These are phyloP conservation scores for Phlebiopsis gigantea DNA, from an alignment of 768 basidiomycete genomes.

Conservation along the genomic window DNA sequence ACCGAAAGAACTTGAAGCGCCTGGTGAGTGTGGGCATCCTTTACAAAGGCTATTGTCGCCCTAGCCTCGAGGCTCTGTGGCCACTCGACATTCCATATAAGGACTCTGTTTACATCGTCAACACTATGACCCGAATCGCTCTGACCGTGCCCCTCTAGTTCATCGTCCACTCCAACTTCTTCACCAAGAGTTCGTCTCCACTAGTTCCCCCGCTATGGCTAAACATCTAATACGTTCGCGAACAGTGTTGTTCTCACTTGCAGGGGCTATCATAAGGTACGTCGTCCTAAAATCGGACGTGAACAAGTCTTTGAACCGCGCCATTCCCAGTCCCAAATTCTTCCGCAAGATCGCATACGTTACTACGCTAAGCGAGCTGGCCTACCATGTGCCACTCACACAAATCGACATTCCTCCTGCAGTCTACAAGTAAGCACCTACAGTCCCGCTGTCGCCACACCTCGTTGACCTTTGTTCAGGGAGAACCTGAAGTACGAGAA, in stretches of 20 bases:
- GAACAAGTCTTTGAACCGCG: background rate
- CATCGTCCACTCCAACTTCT: constrained; percentile 84
- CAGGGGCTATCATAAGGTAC: constrained; percentile 84
- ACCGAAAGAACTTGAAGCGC: constrained; percentile 83
- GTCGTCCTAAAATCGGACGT: constrained; percentile 4
- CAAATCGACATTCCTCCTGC: constrained; percentile 83
- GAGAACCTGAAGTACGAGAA: constrained; percentile 76
- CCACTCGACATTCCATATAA: background rate
- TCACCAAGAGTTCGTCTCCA: constrained; percentile 67
- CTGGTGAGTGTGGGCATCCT: constrained; percentile 45
- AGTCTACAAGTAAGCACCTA: constrained; percentile 69
- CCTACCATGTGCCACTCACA: constrained; percentile 71
- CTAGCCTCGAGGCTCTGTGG: background rate
- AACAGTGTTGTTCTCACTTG: constrained; percentile 82
- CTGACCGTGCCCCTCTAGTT: constrained; percentile 39
- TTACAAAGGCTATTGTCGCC: background rate
- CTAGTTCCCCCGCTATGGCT: background rate
- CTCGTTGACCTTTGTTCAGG: constrained; percentile 31
- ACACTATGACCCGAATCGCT: background rate
- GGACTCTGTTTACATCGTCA: background rate
- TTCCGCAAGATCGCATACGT: constrained; percentile 80
- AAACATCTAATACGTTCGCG: background rate
- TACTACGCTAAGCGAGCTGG: constrained; percentile 72
- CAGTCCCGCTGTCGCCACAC: background rate
- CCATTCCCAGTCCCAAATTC: constrained; percentile 68